Conservation (phyloP, 192 early-diverging fungal genomes). For the Piromyces finnis region DNA sequence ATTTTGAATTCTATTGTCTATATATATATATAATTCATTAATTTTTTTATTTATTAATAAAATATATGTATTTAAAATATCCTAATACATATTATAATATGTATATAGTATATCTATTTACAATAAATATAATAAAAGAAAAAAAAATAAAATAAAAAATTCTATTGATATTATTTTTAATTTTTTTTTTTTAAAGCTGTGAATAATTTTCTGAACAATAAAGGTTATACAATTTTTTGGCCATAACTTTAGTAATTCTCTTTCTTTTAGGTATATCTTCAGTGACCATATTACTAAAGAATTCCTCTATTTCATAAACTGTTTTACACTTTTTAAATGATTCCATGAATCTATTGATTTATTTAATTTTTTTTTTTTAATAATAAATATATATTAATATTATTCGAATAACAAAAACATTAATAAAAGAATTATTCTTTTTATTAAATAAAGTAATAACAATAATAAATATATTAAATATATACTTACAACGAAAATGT, state of each 20-base stretch:
- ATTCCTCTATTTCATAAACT: conserved; percentile 18
- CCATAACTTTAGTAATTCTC: conserved; percentile 26
- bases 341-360: conserved; percentile 17
- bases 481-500: conserved; percentile 35
- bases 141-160: no score
- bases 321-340: conserved; percentile 15
- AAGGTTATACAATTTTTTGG: conserved; percentile 30
- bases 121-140: no score
- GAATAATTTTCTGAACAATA: conserved; percentile 30
- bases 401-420: no score
- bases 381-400: background rate
- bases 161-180: no score
- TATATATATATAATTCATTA: no score
- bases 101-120: no score
- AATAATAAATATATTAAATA: background rate
- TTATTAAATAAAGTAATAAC: background rate
- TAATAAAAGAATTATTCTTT: no score
- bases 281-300: conserved; percentile 21
- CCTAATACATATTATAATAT: no score
- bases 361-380: no score
- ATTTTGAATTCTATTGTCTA: no score
- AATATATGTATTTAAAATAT: no score
- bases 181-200: background rate
- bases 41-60: no score
- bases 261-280: conserved; percentile 11